Evolutionary conservation across 345 rosid genomes (phyloP), one percentile per base, ranked within the genome.

Genomic region (Psidium guajava): DNA sequence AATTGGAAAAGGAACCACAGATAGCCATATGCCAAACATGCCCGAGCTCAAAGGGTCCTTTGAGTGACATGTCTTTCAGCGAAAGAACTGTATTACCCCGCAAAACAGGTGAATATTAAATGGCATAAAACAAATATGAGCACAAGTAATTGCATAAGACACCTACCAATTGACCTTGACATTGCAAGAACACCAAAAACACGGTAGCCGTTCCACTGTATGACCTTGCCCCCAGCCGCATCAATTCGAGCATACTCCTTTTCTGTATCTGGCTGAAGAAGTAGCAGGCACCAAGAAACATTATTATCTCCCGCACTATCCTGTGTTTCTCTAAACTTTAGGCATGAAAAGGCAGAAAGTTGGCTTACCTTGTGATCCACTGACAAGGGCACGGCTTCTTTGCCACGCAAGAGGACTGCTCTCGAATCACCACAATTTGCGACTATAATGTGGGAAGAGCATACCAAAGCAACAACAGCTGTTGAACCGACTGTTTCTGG

Each of bases 401-500:
- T 96, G 84, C 99, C 98, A 40, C 98, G 98, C 86, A 91, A 90
- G 86, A 96, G 87, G 85, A 96, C 98, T 18, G 98, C 99, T 89
- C 98, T 91, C 21, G 99, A 96, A 90, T 96, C 98, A 69, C 98
- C 99, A 87, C 99, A 96, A 89, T 96, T 96, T 82, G 96, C 93
- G 80, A 95, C 96, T 82, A 96, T 90, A 55, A 96, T 91, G 87
- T 95, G 99, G 28, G 99, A 97, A 24, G 99, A 95, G 85, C 96
- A 95, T 64, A 97, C 94, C 85, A 95, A 85, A 49, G 98, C 99
- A 85, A 97, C 98, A 85, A 95, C 95, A 86, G 99, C 98, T 53
- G 99, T 97, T 50, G 99, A 97, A 84, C 99, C 99, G 11, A 93
- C 96, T 24, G 97, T 97, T 92, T 95, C 98, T 0, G 98, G 94